Evolutionary conservation across 345 rosid genomes (phyloP).

Genomic region (Salix brachista): DNA sequence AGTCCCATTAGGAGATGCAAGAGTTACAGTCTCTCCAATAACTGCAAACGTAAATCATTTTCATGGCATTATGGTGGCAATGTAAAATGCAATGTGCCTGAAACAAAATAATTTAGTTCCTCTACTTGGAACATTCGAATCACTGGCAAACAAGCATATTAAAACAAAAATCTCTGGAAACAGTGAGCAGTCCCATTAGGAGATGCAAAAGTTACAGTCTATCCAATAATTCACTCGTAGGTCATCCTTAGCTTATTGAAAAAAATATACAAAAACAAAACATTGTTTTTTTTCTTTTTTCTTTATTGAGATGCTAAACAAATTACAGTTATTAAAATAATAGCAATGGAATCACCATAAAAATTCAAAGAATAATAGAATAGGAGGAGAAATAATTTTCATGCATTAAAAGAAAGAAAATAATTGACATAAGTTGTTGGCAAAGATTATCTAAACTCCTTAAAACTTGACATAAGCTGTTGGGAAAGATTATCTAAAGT

Average conservation of each 20-base stretch:
- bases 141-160: neutral
- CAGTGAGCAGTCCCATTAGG: no score
- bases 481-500: neutral
- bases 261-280: neutral
- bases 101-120: neutral
- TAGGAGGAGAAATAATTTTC: neutral
- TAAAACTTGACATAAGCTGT: conserved; percentile 9
- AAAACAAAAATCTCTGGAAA: neutral
- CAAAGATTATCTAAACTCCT: conserved; percentile 1
- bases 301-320: no score
- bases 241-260: neutral
- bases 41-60: conserved; percentile 45
- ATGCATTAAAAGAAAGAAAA: neutral
- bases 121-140: neutral
- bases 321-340: neutral
- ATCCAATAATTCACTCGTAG: neutral
- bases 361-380: neutral
- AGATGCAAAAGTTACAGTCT: no score
- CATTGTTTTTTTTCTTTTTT: no score
- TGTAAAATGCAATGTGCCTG: neutral
- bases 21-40: conserved; percentile 90
- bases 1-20: conserved; percentile 57
- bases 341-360: neutral
- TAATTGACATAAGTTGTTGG: neutral
- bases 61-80: conserved; percentile 7